Evolutionary conservation across 257 asterid genomes (phyloP).

Genomic region (Jasminum sambac): DNA sequence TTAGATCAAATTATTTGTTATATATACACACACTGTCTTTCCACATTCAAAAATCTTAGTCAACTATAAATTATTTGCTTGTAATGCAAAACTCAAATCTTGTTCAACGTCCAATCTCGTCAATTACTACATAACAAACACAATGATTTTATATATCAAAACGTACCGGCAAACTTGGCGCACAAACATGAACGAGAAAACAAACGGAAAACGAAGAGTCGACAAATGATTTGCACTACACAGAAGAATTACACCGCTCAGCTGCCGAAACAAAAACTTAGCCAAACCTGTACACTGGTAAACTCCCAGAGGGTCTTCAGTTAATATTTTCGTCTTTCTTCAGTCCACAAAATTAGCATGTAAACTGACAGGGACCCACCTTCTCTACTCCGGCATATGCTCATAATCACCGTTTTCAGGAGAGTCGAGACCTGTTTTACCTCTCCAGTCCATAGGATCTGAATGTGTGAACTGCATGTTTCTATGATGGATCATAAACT

Average conservation of each 20-base stretch:
- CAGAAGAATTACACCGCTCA: constrained; percentile 7
- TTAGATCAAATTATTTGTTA: too few species aligned
- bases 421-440: constrained; percentile 40
- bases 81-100: neutral
- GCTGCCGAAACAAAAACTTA: constrained; percentile 27
- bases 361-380: neutral
- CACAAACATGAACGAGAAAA: neutral
- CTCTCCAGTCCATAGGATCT: constrained; percentile 47
- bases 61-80: neutral
- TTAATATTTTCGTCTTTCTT: neutral
- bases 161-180: neutral
- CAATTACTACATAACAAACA: neutral
- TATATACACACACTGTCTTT: too few species aligned
- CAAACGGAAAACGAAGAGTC: neutral
- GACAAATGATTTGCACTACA: neutral
- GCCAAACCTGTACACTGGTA: constrained; percentile 40
- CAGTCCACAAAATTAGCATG: neutral
- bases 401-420: constrained; percentile 50
- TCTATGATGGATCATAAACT: constrained; percentile 38
- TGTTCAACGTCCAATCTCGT: neutral
- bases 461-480: constrained; percentile 40
- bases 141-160: neutral
- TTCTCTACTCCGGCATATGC: constrained; percentile 36
- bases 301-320: neutral
- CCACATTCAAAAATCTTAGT: too few species aligned